Evolutionary conservation across 352 stramenopile genomes (phyloP), one percentile per base, ranked within the genome.

Genomic region (Chrysophaeum taylorii): DNA sequence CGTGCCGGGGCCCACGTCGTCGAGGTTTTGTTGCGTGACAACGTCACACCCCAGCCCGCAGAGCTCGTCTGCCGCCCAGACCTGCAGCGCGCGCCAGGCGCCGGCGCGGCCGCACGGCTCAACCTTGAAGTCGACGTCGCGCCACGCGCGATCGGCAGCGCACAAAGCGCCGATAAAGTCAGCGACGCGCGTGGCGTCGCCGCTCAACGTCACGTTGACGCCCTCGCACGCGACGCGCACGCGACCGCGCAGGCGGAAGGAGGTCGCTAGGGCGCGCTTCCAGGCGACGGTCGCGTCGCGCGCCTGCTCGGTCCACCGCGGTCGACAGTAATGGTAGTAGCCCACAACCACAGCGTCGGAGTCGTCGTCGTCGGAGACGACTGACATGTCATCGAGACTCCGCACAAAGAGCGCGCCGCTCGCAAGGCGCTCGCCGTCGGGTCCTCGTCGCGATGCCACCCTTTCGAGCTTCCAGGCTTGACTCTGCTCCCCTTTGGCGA

Each of bases 181-280:
- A 1, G 9, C 57, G 33, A 25, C 31, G 9, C 27, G 33, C 2
- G 12, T 9, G 57, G 16, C 9, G 36, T 5, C 35, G 16, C 48
- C 48, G 5, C 18, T 33, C 25, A 66, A 2, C 5, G 33, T 48
- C 33, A 36, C 57, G 57, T 66, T 66, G 33, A 66, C 57, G 57
- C 57, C 57, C 57, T 66, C 57, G 33, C 14, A 21, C 33, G 57
- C 57, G 33, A 66, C 57, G 33, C 57, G 57, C 1, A 66, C 35
- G 33, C 57, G 57, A n/a, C 57, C 57, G 2, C 31, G 14, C 31
- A 66, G 14, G 18, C 57, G 5, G 9, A 27, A n/a, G 12, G 9
- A 1, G 12, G 57, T 5, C 9, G 33, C 31, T 1, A 66, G 14
- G 9, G 57, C 57, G 33, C 23, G 1, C 12, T 45, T 31, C 14